Percentiles rank a stretch among this genome's conserved stretches.
phyloP scores from a whole-genome alignment of 257 asterid genomes.

The Ilex asprella region DNA sequence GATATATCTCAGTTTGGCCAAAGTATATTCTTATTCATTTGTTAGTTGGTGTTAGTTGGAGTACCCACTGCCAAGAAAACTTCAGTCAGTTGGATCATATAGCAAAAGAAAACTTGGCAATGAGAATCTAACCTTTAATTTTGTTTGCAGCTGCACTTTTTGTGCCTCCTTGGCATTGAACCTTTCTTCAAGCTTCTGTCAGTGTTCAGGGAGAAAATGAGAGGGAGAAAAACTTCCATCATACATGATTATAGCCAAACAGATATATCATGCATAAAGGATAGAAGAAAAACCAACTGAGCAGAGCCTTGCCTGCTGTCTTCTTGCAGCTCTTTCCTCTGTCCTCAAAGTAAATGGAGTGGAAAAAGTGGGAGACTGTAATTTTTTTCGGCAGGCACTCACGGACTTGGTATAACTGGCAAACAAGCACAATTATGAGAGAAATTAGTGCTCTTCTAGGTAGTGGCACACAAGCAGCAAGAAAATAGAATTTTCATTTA shows the following conservation, averaged over 20 bases:
- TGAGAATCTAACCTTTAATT: slow-evolving; percentile 42
- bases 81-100: too few relatives aligned
- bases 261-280: not conserved
- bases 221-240: not conserved
- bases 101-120: too few relatives aligned
- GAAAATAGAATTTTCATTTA: too few relatives aligned
- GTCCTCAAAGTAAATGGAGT: slow-evolving; percentile 71
- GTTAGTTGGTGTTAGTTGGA: too few relatives aligned
- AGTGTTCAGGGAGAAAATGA: not conserved
- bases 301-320: slow-evolving; percentile 62
- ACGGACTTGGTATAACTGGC: slow-evolving; percentile 62
- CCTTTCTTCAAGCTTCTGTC: slow-evolving; percentile 87
- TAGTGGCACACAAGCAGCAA: not conserved
- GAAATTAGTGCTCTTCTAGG: not conserved
- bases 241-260: not conserved
- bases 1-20: too few relatives aligned
- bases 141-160: slow-evolving; percentile 49
- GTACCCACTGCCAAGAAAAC: too few relatives aligned
- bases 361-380: slow-evolving; percentile 62
- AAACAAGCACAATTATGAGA: slow-evolving; percentile 9
- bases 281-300: not conserved
- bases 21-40: too few relatives aligned
- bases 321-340: slow-evolving; percentile 80
- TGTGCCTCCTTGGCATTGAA: slow-evolving; percentile 55
- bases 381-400: slow-evolving; percentile 60